A percentile compares a stretch with the other conserved stretches of the same genome.
phyloP scores from a whole-genome alignment of 2,329 filamentous ascomycete species.

The Trematosphaeria pertusa region DNA sequence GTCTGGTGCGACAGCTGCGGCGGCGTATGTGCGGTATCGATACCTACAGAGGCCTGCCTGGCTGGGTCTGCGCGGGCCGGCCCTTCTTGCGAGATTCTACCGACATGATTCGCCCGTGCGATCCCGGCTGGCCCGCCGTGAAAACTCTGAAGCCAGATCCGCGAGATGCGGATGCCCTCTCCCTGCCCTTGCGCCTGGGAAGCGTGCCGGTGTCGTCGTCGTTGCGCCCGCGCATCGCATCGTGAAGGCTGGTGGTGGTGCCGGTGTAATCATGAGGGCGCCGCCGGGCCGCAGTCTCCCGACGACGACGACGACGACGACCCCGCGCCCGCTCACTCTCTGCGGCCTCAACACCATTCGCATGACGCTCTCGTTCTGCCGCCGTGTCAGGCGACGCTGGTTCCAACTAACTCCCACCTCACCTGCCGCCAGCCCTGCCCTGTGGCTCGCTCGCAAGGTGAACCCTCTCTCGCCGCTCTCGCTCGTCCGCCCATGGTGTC shows the following conservation, averaged over 20 bases:
- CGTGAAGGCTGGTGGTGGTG: no score
- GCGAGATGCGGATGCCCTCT: slow-evolving; percentile 1
- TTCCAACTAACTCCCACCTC: slow-evolving; percentile 18
- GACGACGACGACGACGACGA: slow-evolving; percentile 8
- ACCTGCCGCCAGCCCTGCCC: slow-evolving; percentile 19
- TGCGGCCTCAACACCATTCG: slow-evolving; percentile 21
- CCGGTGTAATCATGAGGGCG: slow-evolving; percentile 23
- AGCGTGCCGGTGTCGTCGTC: slow-evolving; percentile 4
- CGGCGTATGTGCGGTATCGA: slow-evolving; percentile 27
- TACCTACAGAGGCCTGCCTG: slow-evolving; percentile 28
- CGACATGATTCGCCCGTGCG: slow-evolving; percentile 32
- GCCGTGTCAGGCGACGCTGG: slow-evolving; percentile 34
- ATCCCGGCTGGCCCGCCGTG: slow-evolving; percentile 12
- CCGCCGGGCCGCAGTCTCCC: slow-evolving; percentile 25
- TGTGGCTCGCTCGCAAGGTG: slow-evolving; percentile 27
- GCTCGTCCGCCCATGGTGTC: slow-evolving; percentile 31
- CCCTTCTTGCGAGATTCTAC: slow-evolving; percentile 33
- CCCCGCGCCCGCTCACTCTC: no score
- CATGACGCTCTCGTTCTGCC: slow-evolving; percentile 6
- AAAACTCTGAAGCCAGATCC: slow-evolving; percentile 23
- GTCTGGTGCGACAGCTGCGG: slow-evolving; percentile 33
- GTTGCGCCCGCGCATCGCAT: slow-evolving; percentile 13
- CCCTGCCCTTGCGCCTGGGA: no score
- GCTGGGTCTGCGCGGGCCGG: slow-evolving; percentile 40
- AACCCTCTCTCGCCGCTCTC: slow-evolving; percentile 25